Base-by-base conservation (phyloP, 2,329 filamentous ascomycete genomes). In the Lachnum nothofagi region DNA sequence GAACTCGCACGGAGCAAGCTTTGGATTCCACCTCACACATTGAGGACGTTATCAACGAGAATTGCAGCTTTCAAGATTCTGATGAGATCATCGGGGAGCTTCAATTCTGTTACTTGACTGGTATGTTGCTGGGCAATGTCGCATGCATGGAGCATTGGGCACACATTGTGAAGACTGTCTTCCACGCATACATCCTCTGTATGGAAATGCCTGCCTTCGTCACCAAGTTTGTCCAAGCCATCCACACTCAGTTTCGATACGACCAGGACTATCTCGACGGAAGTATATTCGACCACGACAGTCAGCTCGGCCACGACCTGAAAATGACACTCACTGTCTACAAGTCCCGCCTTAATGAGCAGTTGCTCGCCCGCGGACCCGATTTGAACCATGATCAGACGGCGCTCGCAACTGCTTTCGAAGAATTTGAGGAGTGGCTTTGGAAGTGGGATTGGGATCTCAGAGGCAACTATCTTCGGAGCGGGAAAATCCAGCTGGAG, bases 131-230 rank as follows among this genome's bases (percentile, higher is more conserved):
- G 1, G 74, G 76, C 34, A 84, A 82, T 60, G 67, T 76, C 35
- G 70, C 77, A 7, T 83, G 80, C 55, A 68, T 82, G 37, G 77
- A 81, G 52, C 79, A 84, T 53, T 84, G 80, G 80, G 78, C 74
- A 69, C 72, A 80, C 57, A 71, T 80, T 52, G 69, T 76, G 33
- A 72, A 69, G 41, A 60, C 81, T 27, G 58, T 80, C 9, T 70
- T 83, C 40, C 72, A 73, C 22, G 73, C 77, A 2, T 72, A 74
- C 58, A 54, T 58, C 8, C 72, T 83, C 1, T 65, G 70, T 0
- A 50, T 66, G 19, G 58, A 62, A 3, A 66, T 67, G 2, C 78
- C 79, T 0, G 46, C 52, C 0, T 70, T 83, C 25, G 70, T 70
- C 9, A 64, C 65, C 2, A 60, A 63, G n/a, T 67, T 83, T 25